Conservation (phyloP, 345 rosid genomes). For the Eucalyptus camaldulensis region DNA sequence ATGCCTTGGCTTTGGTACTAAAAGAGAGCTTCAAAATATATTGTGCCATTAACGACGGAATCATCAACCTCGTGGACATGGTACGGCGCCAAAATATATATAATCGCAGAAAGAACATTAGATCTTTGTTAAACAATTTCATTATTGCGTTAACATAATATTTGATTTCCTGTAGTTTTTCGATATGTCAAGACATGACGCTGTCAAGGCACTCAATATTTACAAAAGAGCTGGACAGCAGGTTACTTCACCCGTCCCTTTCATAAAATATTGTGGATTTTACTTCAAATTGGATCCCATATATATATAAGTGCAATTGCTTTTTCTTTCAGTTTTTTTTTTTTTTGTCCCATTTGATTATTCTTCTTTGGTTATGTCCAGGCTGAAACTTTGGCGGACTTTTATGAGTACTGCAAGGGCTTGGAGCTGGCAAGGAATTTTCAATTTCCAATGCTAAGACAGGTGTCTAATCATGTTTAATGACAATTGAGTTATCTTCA, state of each 20-base stretch:
- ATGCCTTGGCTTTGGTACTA: constrained; percentile 88
- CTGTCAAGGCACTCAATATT: constrained; percentile 73
- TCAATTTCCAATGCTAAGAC: constrained; percentile 92
- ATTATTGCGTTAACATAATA: not conserved
- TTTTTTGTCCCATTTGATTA: not conserved
- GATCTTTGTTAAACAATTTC: not conserved
- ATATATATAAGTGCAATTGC: not conserved
- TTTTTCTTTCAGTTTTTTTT: not conserved
- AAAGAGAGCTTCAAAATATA: constrained; percentile 97
- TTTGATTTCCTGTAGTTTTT: constrained; percentile 44
- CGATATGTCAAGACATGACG: constrained; percentile 93
- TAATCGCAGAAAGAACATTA: not conserved
- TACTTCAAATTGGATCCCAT: not conserved
- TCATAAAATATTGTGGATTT: not conserved
- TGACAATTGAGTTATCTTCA: not conserved
- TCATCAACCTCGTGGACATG: constrained; percentile 94
- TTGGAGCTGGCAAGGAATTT: constrained; percentile 90
- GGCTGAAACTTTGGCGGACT: constrained; percentile 83
- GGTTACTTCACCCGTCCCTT: constrained; percentile 18
- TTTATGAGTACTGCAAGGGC: constrained; percentile 93
- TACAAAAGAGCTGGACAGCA: constrained; percentile 93
- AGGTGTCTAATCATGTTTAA: constrained; percentile 14
- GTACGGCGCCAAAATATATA: constrained; percentile 6
- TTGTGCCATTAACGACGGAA: constrained; percentile 91
- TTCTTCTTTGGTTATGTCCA: not conserved